Percentiles rank a stretch among this genome's conserved stretches.
Conservation (phyloP, 2,329 filamentous ascomycete species). For the Xylaria sp. region DNA sequence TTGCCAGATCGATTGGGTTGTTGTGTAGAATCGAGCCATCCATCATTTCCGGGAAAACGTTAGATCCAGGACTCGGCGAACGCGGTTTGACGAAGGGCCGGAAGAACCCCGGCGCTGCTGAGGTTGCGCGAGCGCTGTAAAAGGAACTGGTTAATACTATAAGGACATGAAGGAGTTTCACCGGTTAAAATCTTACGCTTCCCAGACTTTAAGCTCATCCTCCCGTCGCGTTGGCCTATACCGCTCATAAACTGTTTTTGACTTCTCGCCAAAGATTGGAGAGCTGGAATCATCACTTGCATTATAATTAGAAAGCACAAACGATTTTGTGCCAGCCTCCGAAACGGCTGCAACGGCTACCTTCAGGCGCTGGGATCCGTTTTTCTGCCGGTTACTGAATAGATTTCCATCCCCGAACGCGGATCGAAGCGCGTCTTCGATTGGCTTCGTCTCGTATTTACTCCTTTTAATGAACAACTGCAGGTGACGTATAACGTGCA, state of each 20-base stretch:
- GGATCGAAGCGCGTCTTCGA: neutral
- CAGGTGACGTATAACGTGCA: neutral
- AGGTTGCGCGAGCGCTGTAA: constrained; percentile 8
- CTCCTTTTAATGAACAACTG: neutral
- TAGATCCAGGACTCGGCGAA: too few relatives aligned
- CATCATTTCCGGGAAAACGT: neutral
- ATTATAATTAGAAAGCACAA: too few relatives aligned
- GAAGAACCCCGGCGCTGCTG: constrained; percentile 9
- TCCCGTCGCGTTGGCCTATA: neutral
- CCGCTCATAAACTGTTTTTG: neutral
- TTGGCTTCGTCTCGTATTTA: neutral
- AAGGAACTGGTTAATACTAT: neutral
- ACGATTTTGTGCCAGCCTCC: too few relatives aligned
- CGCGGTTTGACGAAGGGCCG: neutral
- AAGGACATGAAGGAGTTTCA: neutral
- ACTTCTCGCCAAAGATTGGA: too few relatives aligned
- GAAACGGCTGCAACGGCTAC: constrained; percentile 1
- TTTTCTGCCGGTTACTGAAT: neutral
- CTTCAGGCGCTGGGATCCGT: neutral
- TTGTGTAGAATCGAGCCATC: constrained; percentile 13
- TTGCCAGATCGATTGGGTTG: constrained; percentile 7
- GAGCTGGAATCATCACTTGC: too few relatives aligned
- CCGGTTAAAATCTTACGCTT: neutral
- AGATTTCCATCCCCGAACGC: neutral
- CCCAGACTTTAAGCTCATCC: constrained; percentile 2